A percentile compares a stretch with the other conserved stretches of the same genome.
Evolutionary conservation across 2,329 filamentous ascomycete genomes (phyloP).

Genomic region (Juglanconis oblonga): DNA sequence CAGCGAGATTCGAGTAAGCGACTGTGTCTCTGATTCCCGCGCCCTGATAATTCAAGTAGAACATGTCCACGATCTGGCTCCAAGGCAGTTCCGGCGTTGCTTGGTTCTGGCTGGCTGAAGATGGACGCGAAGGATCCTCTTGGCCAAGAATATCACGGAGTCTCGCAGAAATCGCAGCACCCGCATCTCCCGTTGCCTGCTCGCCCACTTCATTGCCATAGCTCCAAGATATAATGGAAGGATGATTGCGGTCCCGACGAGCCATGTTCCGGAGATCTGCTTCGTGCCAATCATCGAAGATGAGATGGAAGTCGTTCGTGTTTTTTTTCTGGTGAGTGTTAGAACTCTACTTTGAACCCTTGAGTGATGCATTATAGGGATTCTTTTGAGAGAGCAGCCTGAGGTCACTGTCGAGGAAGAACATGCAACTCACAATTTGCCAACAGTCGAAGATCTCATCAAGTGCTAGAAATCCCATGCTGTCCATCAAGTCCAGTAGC

Average conservation of each 20-base stretch:
- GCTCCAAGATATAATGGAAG: slow-evolving; percentile 51
- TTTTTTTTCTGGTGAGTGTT: slow-evolving; percentile 34
- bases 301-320: slow-evolving; percentile 46
- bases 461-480: slow-evolving; percentile 47
- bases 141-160: slow-evolving; percentile 40
- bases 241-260: slow-evolving; percentile 53
- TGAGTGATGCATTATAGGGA: too few relatives aligned
- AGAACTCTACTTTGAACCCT: too few relatives aligned
- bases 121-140: slow-evolving; percentile 46
- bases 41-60: slow-evolving; percentile 56
- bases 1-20: slow-evolving; percentile 14
- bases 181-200: slow-evolving; percentile 34
- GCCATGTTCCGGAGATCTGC: slow-evolving; percentile 48
- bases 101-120: slow-evolving; percentile 45
- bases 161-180: slow-evolving; percentile 28
- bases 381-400: too few relatives aligned
- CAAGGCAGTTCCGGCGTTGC: slow-evolving; percentile 39
- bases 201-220: slow-evolving; percentile 53
- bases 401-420: too few relatives aligned
- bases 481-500: slow-evolving; percentile 47
- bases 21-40: slow-evolving; percentile 38
- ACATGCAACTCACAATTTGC: slow-evolving; percentile 23
- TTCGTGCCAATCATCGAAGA: slow-evolving; percentile 53
- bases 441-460: slow-evolving; percentile 55
- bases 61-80: slow-evolving; percentile 40